Conservation (phyloP, 768 basidiomycete genomes). For the Tricholoma sp. region DNA sequence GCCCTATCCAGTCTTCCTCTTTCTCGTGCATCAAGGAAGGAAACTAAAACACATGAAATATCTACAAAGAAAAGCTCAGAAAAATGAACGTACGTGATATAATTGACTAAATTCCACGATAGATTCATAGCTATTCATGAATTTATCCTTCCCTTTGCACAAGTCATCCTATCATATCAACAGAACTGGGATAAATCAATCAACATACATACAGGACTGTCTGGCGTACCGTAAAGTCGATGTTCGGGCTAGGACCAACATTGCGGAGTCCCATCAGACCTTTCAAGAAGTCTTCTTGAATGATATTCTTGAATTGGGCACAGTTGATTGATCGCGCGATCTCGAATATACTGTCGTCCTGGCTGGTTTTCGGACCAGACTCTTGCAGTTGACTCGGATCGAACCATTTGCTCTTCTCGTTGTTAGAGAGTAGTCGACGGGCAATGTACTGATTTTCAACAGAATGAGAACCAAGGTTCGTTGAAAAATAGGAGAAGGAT, state of each 20-base stretch:
- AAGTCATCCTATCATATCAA: not conserved
- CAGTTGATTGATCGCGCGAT: slow-evolving; percentile 15
- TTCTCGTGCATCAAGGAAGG: not conserved
- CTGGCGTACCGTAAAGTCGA: not conserved
- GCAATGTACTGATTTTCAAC: slow-evolving; percentile 5
- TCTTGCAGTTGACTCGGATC: not conserved
- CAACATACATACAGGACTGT: not conserved
- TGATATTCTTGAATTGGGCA: slow-evolving; percentile 15
- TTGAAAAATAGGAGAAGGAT: not conserved
- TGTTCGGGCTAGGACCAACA: slow-evolving; percentile 2
- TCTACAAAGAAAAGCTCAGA: not conserved
- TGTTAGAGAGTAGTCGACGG: not conserved
- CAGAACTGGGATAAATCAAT: not conserved
- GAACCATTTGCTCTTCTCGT: not conserved
- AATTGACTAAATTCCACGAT: slow-evolving; percentile 12
- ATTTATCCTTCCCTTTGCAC: not conserved
- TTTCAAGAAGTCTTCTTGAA: slow-evolving; percentile 15
- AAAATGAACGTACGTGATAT: slow-evolving; percentile 8
- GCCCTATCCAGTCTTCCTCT: not conserved
- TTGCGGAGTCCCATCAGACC: slow-evolving; percentile 12
- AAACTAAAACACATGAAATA: not conserved
- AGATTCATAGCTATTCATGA: not conserved
- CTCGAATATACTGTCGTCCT: slow-evolving; percentile 2
- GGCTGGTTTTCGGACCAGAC: not conserved
- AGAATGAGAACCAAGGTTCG: not conserved